These are phyloP conservation scores for Solanum sitiens DNA, from an alignment of 257 asterid species.

Conservation along the genomic window DNA sequence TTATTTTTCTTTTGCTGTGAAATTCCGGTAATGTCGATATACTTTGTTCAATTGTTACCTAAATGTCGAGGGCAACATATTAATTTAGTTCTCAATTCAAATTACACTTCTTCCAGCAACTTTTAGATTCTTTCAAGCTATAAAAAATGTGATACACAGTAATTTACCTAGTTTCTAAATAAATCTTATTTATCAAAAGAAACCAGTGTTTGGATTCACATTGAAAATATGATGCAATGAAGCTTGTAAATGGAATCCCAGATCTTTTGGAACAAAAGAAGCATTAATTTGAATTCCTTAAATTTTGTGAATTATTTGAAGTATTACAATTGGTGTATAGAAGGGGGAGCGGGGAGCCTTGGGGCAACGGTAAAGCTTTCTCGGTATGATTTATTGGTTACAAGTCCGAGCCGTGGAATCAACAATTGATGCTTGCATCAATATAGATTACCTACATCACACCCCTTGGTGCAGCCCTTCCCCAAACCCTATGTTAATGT, in stretches of 20 bases:
- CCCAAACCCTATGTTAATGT: neutral
- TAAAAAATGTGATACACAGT: neutral
- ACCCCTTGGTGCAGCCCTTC: neutral
- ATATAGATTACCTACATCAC: neutral
- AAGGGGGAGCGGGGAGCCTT: neutral
- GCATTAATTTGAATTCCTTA: neutral
- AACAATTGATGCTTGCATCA: neutral
- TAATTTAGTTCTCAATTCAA: neutral
- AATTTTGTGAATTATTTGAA: neutral
- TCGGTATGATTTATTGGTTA: neutral
- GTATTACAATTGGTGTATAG: neutral
- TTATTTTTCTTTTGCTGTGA: neutral
- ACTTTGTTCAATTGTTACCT: neutral
- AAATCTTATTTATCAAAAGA: neutral
- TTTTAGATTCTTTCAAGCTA: neutral
- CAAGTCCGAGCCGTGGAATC: neutral
- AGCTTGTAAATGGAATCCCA: neutral
- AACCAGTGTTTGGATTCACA: neutral
- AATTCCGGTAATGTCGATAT: neutral
- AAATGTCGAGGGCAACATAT: neutral
- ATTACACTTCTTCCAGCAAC: neutral
- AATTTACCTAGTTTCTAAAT: neutral
- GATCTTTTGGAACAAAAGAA: neutral
- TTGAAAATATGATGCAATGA: neutral
- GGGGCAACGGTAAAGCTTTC: neutral